Conservation (phyloP, 495 filamentous ascomycete species). For the Poronia punctata region DNA sequence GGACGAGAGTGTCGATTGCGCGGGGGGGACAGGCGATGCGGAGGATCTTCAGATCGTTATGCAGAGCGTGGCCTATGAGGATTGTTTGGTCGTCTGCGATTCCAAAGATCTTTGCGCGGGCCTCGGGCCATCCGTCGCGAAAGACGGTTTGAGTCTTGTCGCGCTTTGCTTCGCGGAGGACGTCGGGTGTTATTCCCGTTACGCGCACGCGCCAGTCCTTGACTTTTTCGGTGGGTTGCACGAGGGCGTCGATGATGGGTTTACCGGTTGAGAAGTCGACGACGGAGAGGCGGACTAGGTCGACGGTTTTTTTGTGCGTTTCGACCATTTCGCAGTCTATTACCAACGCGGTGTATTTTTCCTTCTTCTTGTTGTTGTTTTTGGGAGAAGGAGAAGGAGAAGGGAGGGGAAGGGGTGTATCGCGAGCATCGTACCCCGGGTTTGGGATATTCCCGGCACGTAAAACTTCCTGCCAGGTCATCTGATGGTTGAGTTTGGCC, state of each 20-base stretch:
- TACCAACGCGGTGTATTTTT: conserved; percentile 26
- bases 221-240: conserved; percentile 31
- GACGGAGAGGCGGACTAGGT: conserved; percentile 37
- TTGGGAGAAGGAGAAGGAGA: no score
- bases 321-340: conserved; percentile 48
- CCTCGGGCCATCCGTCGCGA: conserved; percentile 24
- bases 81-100: conserved; percentile 32
- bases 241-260: conserved; percentile 36
- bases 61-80: conserved; percentile 22
- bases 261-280: conserved; percentile 40
- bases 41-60: conserved; percentile 21
- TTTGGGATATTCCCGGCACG: no score
- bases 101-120: conserved; percentile 25
- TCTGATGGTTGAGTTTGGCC: not conserved
- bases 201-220: conserved; percentile 32
- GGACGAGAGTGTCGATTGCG: conserved; percentile 26
- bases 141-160: conserved; percentile 9
- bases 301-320: conserved; percentile 16
- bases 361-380: not conserved
- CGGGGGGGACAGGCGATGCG: conserved; percentile 20
- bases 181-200: conserved; percentile 27
- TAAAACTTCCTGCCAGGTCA: no score
- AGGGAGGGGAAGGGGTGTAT: not conserved
- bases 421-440: not conserved
- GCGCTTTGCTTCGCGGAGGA: conserved; percentile 6